phyloP scores from a whole-genome alignment of 192 early-diverging fungal species.

The Physocladia obscura region DNA sequence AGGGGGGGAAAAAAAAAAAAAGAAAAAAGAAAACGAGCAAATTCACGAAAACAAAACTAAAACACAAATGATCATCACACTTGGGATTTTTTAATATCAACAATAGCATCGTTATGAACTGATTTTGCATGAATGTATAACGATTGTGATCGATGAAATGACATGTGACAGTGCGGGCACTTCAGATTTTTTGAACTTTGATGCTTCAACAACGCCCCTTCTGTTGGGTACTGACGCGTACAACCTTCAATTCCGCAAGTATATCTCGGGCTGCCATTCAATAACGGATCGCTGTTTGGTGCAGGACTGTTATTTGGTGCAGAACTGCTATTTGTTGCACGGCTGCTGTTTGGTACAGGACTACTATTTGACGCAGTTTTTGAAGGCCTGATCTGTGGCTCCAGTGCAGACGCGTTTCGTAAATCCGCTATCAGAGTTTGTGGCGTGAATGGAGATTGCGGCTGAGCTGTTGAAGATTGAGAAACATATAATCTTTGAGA shows the following conservation, averaged over 20 bases:
- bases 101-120: neutral
- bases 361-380: neutral
- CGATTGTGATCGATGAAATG: neutral
- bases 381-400: neutral
- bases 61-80: too few relatives aligned
- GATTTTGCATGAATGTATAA: neutral
- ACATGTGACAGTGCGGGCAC: constrained; percentile 6
- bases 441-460: too few relatives aligned
- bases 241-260: constrained; percentile 10
- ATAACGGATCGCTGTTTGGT: neutral
- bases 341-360: neutral
- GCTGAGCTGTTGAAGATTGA: too few relatives aligned
- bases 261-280: neutral
- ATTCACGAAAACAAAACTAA: too few relatives aligned
- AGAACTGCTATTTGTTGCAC: neutral
- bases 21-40: too few relatives aligned
- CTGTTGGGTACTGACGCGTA: neutral
- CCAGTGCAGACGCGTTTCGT: neutral
- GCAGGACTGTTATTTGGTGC: neutral
- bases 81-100: neutral
- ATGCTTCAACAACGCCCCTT: neutral
- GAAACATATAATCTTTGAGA: too few relatives aligned
- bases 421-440: too few relatives aligned
- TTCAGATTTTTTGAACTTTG: neutral
- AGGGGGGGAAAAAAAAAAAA: too few relatives aligned